A percentile compares a stretch with the other conserved stretches of the same genome.
Conservation (phyloP, 78 protist species). For the Capsaspora owczarzaki region DNA sequence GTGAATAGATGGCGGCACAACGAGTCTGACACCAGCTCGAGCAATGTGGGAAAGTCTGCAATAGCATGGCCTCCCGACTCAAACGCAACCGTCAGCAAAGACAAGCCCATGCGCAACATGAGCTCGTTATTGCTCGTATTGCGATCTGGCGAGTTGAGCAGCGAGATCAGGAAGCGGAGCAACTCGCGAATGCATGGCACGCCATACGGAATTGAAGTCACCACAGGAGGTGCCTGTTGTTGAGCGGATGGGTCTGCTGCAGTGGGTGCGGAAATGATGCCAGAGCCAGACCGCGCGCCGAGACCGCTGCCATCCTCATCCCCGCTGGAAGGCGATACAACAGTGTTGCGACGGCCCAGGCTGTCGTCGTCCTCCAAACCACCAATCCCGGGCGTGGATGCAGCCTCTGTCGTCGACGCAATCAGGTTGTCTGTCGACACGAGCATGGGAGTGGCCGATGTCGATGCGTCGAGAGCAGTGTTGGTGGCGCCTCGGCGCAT, state of each 20-base stretch:
- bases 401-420: no score
- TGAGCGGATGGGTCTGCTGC: neutral
- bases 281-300: no score
- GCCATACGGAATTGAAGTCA: neutral
- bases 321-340: no score
- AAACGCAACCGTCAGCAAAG: neutral
- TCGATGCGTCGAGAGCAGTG: no score
- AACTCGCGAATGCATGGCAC: constrained; percentile 14
- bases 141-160: neutral
- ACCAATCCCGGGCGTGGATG: no score
- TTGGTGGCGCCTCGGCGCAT: no score
- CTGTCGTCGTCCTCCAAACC: no score
- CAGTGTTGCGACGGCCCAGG: no score
- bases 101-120: neutral
- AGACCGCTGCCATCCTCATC: no score
- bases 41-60: neutral
- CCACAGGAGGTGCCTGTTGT: neutral
- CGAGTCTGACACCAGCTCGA: neutral
- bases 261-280: neutral
- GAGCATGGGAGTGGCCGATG: no score
- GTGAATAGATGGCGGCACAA: neutral
- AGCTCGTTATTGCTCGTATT: neutral
- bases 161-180: constrained; percentile 6
- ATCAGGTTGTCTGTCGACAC: no score
- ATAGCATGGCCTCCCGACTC: neutral